Percentiles rank a stretch among this genome's conserved stretches.
Conservation (phyloP, 805 yeast species). For the Starmerella stigmatis region DNA sequence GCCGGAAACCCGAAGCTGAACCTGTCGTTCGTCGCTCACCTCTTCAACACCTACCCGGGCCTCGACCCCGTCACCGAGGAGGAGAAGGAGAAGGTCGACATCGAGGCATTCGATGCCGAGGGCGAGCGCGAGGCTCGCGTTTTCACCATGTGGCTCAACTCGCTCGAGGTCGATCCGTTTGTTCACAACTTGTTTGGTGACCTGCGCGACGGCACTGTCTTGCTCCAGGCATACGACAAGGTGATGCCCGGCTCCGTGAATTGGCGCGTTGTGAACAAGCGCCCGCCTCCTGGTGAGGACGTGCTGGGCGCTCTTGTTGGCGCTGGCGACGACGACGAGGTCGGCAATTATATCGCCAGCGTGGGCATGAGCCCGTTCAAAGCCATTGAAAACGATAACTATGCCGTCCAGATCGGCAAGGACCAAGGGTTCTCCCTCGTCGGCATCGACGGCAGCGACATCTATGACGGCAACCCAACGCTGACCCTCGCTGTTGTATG, state of each 20-base stretch:
- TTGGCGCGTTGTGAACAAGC: conserved; percentile 68
- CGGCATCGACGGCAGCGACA: conserved; percentile 97
- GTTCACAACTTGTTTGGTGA: conserved; percentile 87
- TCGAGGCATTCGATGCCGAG: conserved; percentile 97
- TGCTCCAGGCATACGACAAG: conserved; percentile 88
- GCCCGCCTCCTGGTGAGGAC: conserved; percentile 64
- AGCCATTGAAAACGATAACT: conserved; percentile 94
- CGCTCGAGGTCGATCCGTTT: conserved; percentile 91
- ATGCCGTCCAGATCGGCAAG: conserved; percentile 94
- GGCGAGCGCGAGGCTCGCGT: conserved; percentile 99
- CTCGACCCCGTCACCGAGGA: conserved; percentile 85
- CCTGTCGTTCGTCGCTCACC: conserved; percentile 92
- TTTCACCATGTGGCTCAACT: conserved; percentile 93
- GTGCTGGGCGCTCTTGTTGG: conserved; percentile 23
- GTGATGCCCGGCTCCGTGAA: conserved; percentile 90
- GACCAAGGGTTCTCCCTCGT: conserved; percentile 86
- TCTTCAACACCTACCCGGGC: conserved; percentile 95
- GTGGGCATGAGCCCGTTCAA: conserved; percentile 63
- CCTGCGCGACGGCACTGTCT: conserved; percentile 79
- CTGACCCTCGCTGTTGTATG: conserved; percentile 88
- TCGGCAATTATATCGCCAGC: conserved; percentile 19
- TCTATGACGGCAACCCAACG: conserved; percentile 82
- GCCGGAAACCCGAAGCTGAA: conserved; percentile 95
- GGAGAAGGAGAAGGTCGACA: conserved; percentile 69
- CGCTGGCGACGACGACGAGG: conserved; percentile 22